Conservation (phyloP, 768 basidiomycete species). For the Tulasnella sp. region DNA sequence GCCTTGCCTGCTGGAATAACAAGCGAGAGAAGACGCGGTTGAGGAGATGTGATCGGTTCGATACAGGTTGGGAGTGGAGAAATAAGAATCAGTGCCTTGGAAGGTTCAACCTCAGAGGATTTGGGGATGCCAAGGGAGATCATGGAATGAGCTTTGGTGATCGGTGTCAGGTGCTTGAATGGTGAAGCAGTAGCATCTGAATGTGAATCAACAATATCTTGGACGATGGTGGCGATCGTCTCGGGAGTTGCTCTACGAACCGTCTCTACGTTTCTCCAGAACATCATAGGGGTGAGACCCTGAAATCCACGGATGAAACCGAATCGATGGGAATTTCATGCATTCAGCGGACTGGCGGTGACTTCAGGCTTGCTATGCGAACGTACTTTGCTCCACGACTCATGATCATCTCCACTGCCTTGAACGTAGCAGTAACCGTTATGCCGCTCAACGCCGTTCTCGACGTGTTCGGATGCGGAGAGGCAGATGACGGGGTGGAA, state of each 20-base stretch:
- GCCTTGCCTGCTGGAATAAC: slow-evolving; percentile 36
- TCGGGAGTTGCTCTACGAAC: slow-evolving; percentile 31
- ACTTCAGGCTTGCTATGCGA: slow-evolving; percentile 8
- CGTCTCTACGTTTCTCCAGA: slow-evolving; percentile 47
- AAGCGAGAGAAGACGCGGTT: slow-evolving; percentile 1
- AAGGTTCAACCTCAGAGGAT: not conserved
- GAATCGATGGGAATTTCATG: not conserved
- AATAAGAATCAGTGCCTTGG: not conserved
- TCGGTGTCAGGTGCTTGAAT: not conserved
- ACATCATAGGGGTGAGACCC: slow-evolving; percentile 65
- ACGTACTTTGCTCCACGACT: slow-evolving; percentile 70
- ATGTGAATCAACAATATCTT: slow-evolving; percentile 17
- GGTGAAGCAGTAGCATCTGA: slow-evolving; percentile 1
- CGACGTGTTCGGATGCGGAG: slow-evolving; percentile 67
- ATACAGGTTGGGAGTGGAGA: not conserved
- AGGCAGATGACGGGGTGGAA: slow-evolving; percentile 72
- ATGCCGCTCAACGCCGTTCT: slow-evolving; percentile 49
- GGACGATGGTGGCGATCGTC: slow-evolving; percentile 12
- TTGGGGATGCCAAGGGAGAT: not conserved
- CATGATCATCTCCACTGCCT: slow-evolving; percentile 92
- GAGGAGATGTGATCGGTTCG: not conserved
- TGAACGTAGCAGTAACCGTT: slow-evolving; percentile 80
- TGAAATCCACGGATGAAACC: slow-evolving; percentile 24
- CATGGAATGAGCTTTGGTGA: not conserved
- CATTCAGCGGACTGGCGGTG: not conserved